phyloP scores from a whole-genome alignment of 2,329 filamentous ascomycete species.

The Aureobasidium sp. region DNA sequence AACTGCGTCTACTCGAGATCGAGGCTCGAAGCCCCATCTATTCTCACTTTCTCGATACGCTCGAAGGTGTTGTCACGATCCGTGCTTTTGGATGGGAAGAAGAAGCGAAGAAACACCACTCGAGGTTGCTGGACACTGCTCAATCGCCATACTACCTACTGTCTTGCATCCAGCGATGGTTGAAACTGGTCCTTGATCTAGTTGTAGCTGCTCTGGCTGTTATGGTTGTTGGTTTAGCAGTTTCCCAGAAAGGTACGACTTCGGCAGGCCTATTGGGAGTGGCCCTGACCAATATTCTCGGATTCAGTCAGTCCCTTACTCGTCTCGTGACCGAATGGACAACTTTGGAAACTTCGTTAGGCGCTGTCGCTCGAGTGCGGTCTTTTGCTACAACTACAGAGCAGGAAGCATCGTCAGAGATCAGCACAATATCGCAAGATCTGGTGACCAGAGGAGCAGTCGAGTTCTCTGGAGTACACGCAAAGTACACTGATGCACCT shows the following conservation, averaged over 20 bases:
- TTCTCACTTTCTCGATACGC: constrained; percentile 45
- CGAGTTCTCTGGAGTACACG: not conserved
- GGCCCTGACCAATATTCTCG: constrained; percentile 44
- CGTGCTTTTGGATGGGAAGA: constrained; percentile 44
- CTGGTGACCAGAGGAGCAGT: not conserved
- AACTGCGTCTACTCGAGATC: constrained; percentile 47
- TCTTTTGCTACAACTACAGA: constrained; percentile 15
- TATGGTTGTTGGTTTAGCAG: constrained; percentile 31
- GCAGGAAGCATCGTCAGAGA: not conserved
- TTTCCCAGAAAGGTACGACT: constrained; percentile 35
- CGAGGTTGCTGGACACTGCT: constrained; percentile 32
- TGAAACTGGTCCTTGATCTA: constrained; percentile 35
- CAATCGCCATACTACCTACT: constrained; percentile 41
- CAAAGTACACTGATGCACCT: not conserved
- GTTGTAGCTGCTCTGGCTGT: constrained; percentile 30
- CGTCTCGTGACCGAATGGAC: constrained; percentile 47
- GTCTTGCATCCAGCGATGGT: constrained; percentile 40
- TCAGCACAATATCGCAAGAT: not conserved
- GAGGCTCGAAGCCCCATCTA: constrained; percentile 45
- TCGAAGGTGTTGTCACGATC: constrained; percentile 43
- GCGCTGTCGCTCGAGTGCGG: constrained; percentile 41
- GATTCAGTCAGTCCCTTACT: constrained; percentile 46
- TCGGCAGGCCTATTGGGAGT: constrained; percentile 43
- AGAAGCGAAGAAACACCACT: constrained; percentile 38
- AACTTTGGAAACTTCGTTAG: constrained; percentile 48